These are phyloP conservation scores for Candida suzukii DNA, from an alignment of 805 yeast species.

Conservation along the genomic window DNA sequence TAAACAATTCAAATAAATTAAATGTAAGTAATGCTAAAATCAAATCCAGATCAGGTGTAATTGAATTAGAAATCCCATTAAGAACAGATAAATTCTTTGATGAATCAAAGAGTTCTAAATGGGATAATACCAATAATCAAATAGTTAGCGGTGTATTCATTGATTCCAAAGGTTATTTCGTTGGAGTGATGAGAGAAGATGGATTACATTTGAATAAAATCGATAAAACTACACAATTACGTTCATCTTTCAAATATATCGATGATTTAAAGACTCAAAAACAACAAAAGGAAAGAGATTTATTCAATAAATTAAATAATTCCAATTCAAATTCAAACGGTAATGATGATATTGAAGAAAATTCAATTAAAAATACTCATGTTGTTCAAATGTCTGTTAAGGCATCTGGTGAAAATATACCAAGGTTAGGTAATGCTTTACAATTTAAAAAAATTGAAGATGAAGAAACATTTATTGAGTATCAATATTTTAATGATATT, in stretches of 20 bases:
- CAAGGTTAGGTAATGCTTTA: slow-evolving; percentile 63
- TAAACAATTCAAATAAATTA: neutral
- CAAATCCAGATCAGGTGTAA: slow-evolving; percentile 56
- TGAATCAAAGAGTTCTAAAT: slow-evolving; percentile 49
- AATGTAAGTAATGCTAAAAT: slow-evolving; percentile 5
- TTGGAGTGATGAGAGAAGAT: slow-evolving; percentile 31
- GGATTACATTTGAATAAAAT: slow-evolving; percentile 61
- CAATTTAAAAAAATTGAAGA: slow-evolving; percentile 55
- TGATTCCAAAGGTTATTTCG: slow-evolving; percentile 44
- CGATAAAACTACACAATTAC: slow-evolving; percentile 62
- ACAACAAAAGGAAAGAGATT: slow-evolving; percentile 34
- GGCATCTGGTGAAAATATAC: slow-evolving; percentile 48
- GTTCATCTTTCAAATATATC: slow-evolving; percentile 76
- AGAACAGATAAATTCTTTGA: slow-evolving; percentile 66
- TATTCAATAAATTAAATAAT: slow-evolving; percentile 23
- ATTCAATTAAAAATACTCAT: slow-evolving; percentile 30
- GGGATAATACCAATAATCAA: slow-evolving; percentile 59
- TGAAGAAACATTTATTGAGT: slow-evolving; percentile 43
- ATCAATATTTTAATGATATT: slow-evolving; percentile 36
- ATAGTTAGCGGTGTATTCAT: slow-evolving; percentile 65
- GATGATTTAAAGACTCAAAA: slow-evolving; percentile 39
- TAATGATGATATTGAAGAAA: neutral
- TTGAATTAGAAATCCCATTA: slow-evolving; percentile 75
- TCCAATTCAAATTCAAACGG: too few relatives aligned
- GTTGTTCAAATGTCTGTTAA: slow-evolving; percentile 77